These are phyloP conservation scores for Saitozyma podzolica DNA, from an alignment of 768 basidiomycete genomes.

Conservation along the genomic window DNA sequence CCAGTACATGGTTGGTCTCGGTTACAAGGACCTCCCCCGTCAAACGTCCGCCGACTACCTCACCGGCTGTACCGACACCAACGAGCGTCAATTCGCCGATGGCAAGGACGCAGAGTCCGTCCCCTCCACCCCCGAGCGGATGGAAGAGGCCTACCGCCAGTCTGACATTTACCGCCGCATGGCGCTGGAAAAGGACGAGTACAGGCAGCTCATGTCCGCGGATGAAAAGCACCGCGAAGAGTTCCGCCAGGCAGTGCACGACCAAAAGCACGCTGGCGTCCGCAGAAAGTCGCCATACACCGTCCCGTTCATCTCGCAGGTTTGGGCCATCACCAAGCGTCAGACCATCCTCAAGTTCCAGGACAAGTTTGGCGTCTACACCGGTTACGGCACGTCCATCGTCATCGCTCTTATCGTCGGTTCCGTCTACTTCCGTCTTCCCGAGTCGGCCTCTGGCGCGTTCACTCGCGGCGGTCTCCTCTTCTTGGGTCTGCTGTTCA, in stretches of 20 bases:
- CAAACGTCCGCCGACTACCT: slow-evolving; percentile 85
- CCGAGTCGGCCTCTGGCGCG: slow-evolving; percentile 71
- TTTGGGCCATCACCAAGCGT: slow-evolving; percentile 66
- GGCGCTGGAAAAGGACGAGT: slow-evolving; percentile 56
- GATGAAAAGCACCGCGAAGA: slow-evolving; percentile 59
- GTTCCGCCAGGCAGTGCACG: slow-evolving; percentile 74
- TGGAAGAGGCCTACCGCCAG: slow-evolving; percentile 64
- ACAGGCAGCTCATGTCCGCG: slow-evolving; percentile 67
- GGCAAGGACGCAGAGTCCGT: slow-evolving; percentile 63
- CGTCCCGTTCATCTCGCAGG: slow-evolving; percentile 72
- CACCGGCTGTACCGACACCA: slow-evolving; percentile 57
- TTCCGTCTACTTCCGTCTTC: slow-evolving; percentile 71
- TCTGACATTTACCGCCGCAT: slow-evolving; percentile 59
- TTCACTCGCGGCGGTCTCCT: slow-evolving; percentile 85
- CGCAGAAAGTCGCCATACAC: slow-evolving; percentile 75
- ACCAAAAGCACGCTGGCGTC: slow-evolving; percentile 76
- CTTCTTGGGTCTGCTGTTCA: slow-evolving; percentile 58
- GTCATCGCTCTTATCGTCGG: slow-evolving; percentile 60
- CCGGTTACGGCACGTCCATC: slow-evolving; percentile 65
- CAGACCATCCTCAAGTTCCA: slow-evolving; percentile 71
- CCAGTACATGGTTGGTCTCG: slow-evolving; percentile 72
- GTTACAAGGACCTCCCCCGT: slow-evolving; percentile 68
- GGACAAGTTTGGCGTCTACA: slow-evolving; percentile 73
- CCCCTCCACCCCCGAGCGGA: slow-evolving; percentile 67
- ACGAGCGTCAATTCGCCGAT: slow-evolving; percentile 67